Evolutionary conservation across 257 asterid species (phyloP), one percentile per base, ranked within the genome.

Genomic region (Solanum tacnaense): DNA sequence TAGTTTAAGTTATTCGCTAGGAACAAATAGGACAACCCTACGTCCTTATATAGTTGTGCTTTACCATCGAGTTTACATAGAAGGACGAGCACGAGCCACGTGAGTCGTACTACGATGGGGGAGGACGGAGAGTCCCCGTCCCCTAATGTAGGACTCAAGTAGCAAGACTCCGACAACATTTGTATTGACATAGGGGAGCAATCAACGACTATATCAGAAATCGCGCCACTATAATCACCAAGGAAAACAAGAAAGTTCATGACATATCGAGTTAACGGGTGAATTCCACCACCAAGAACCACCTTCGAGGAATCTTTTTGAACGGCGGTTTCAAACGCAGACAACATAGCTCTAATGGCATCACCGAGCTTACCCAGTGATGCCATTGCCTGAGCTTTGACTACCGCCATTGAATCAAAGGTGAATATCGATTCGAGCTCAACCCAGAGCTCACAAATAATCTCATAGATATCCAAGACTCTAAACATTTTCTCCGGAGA

Each of bases 201-300:
- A 71, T 96, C 95, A 13, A 93, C 83, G 9, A 95, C 52, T 35
- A 96, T 92, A 87, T 93, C 98, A n/a, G 96, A 89, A 39, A 95
- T 84, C 0, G 94, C 78, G n/a, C 94, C 95, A 89, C 94, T 92
- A 92, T 96, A 96, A 67, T 96, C 99, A 76, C 93, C 88, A 67
- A 96, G 91, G 89, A 95, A 94, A 23, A 93, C 92, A 58, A 96
- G 91, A 88, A 90, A 94, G 88, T 96, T 96, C 99, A 96, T 96
- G 87, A 95, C 99, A 90, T 96, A 96, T 44, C 98, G 98, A 11
- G 98, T 92, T 86, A 96, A 94, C 1, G 98, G 98, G 68, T 96
- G 99, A 25, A 95, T 90, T 9, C 93, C 95, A 65, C 99, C 98
- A 83, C 91, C 92, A 34, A 89, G 79, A 4, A 93, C 90, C 7